A percentile compares a stretch with the other conserved stretches of the same genome.
Conservation (phyloP, 2,329 filamentous ascomycete species). For the Neonectria ditissima region DNA sequence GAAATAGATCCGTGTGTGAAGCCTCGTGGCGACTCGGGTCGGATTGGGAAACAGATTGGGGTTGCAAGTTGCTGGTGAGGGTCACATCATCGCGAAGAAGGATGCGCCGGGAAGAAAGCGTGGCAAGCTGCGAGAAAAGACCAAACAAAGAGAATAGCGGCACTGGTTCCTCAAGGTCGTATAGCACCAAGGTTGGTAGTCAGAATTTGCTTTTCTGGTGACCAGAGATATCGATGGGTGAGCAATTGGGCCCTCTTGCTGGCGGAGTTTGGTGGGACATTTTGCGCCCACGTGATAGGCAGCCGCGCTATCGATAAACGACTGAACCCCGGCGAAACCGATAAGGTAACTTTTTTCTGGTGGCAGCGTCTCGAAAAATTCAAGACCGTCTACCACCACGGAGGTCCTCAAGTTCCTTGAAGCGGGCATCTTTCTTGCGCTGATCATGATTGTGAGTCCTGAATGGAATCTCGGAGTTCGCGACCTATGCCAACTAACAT, state of each 20-base stretch:
- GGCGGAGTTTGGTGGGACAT: slow-evolving; percentile 54
- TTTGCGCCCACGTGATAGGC: slow-evolving; percentile 57
- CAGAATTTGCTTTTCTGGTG: slow-evolving; percentile 44
- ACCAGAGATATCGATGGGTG: slow-evolving; percentile 43
- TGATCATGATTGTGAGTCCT: slow-evolving; percentile 51
- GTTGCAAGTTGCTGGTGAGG: slow-evolving; percentile 47
- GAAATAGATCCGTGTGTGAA: slow-evolving; percentile 35
- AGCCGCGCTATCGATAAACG: slow-evolving; percentile 46
- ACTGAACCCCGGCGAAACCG: slow-evolving; percentile 36
- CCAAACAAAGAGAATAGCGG: slow-evolving; percentile 13
- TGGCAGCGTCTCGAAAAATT: slow-evolving; percentile 21
- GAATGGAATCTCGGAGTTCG: background rate
- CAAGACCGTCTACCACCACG: background rate
- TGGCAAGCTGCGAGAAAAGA: slow-evolving; percentile 28
- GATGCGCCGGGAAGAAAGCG: slow-evolving; percentile 36
- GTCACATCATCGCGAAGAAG: slow-evolving; percentile 55
- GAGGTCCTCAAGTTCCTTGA: slow-evolving; percentile 1
- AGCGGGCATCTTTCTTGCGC: slow-evolving; percentile 10
- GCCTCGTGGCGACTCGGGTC: slow-evolving; percentile 42
- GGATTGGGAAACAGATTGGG: slow-evolving; percentile 46
- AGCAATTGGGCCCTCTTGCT: slow-evolving; percentile 41
- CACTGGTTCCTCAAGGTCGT: slow-evolving; percentile 23
- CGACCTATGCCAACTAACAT: slow-evolving; percentile 34
- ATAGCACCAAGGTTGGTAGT: slow-evolving; percentile 27
- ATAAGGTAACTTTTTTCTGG: slow-evolving; percentile 49